Evolutionary conservation across 371 early-diverging fungal genomes (phyloP), one percentile per base, ranked within the genome.

Genomic region (Capillidium heterosporum): DNA sequence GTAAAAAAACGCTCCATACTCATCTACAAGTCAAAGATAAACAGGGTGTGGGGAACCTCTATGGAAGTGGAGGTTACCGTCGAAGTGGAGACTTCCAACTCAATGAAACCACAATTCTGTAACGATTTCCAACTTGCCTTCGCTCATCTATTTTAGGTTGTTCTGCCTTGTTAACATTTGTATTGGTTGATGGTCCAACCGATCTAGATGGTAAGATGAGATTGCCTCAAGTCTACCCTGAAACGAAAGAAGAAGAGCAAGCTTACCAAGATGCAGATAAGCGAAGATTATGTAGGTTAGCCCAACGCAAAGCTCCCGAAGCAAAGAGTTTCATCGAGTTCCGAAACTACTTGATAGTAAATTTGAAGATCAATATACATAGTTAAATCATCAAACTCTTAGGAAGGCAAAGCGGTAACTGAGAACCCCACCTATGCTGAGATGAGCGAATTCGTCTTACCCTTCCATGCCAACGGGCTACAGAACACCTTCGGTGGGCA

Each of bases 401-500:
- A 4, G 17, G 19, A 19, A 13, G 57, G 13, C n/a, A 46, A 23
- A n/a, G 47, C 7, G 4, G 35, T 35, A 35, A 13, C 35, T 35
- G 13, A 35, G 31, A 57, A 17, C n/a, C 21, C 44, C 19, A n/a
- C 44, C 21, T 57, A 46, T 43, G 75, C 81, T 1, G 80, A 85
- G 59, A 70, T 75, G n/a, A 76, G 75, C 0, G 75, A 84, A 35
- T 54, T 81, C 47, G 79, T 85, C 10, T 71, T 85, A 70, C 86
- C 86, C 15, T 79, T 81, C 31, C 84, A 85, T 66, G 81, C 81
- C 26, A 85, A 85, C 54, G 72, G 77, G 1, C 59, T 81, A 1
- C 69, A 71, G 24, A 80, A 81, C 44, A 83, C 83, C 2, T 85
- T 85, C 73, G 86, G 86, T 61, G 84, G 86, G 17, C 76, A 80